Evolutionary conservation across 306 rosid genomes (phyloP), one percentile per base, ranked within the genome.

Genomic region (Citrullus colocynthis): DNA sequence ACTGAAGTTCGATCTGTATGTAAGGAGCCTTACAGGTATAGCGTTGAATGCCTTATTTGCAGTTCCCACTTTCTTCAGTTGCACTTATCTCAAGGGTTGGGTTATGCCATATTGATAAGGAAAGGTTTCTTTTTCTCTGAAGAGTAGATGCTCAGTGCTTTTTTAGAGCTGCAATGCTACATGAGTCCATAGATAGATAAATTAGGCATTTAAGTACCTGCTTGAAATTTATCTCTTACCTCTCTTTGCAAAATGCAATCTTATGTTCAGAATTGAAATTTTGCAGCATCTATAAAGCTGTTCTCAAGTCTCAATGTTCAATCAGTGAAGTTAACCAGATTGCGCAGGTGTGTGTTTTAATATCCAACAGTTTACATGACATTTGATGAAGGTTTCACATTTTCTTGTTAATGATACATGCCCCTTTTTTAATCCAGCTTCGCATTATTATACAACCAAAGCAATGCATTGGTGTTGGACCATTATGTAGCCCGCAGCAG

Each of bases 11-110:
- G 78, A 39, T 84, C 96, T 74, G 97, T 89, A 71, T 96, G 88
- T 75, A 92, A 91, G 91, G 99, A 96, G 84, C 97, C 99, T 44
- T 92, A 92, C 93, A 92, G 99, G 99, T 96, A 83, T 79, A 77
- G 39, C 74, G 80, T 41, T 37, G 56, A 78, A 64, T 69, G 81
- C 78, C 62, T 69, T 56, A 37, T 82, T 55, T 49, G 57, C 77
- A 61, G 81, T 83, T 84, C 51, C 61, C 75, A 61, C 80, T 81
- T 84, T 80, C 44, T 79, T 78, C 64, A 48, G 51, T 75, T 74
- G 14, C 45, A 51, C 78, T 16, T 8, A 32, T n/a, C 2, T 1
- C 28, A 10, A 48, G 37, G 3, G 48, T 52, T 51, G 78, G 78
- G 78, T 74, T 52, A 52, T 74, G 32, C 62, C 62, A 32, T 73